Evolutionary conservation across 345 rosid genomes (phyloP), one percentile per base, ranked within the genome.

Genomic region (Acer saccharum): DNA sequence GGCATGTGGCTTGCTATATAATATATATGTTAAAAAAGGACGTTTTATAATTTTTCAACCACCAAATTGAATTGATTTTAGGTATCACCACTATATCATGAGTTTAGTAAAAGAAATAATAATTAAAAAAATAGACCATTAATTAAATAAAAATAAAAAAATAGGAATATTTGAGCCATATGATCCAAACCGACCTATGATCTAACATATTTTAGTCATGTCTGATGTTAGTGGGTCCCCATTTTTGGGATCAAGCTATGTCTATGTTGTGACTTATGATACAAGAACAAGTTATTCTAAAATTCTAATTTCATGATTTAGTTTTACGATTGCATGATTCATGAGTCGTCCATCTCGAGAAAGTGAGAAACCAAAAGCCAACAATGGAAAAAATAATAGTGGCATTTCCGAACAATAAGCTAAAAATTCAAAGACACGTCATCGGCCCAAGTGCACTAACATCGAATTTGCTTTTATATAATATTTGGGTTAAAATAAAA

Each of bases 181-280:
- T 71, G 57, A 70, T 72, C 69, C 60, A 64, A 77, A 65, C 77
- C 25, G 66, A 62, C 77, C 20, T 13, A 71, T 18, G 35, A 52
- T 41, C 23, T 3, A 23, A 16, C 1, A 48, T 48, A 75, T 6
- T 1, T 1, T 7, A 2, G 52, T 41, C 69, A 75, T 62, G 75
- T 55, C 7, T 64, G 39, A 10, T 17, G 25, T 71, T 43, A 23
- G 43, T 29, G 73, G 69, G 27, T 64, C 73, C 54, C 25, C 2
- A 12, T 0, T 16, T 55, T 55, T 8, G 63, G 25, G 27, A 46
- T 18, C 63, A n/a, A 58, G 63, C 25, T 58, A 20, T 58, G 63
- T 13, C 5, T n/a, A 72, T 8, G 6, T 12, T 16, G 32, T 10
- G 9, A 43, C 2, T 1, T 32, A 57, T 25, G 27, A 25, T 3